Base-by-base conservation (phyloP, 495 filamentous ascomycete species). In the Annulohypoxylon stygium region DNA sequence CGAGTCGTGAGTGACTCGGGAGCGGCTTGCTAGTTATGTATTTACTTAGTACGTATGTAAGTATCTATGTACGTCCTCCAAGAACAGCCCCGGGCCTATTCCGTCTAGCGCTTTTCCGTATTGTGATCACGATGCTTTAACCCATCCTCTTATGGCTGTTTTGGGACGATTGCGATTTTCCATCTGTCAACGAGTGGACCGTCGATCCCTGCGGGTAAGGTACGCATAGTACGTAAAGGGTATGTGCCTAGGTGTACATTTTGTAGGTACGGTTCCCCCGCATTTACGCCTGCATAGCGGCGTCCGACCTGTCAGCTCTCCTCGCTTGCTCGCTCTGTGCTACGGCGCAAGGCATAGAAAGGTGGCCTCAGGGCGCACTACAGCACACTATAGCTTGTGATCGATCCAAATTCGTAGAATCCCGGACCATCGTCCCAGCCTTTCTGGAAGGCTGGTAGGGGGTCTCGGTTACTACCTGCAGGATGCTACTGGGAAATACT, bases 51-150 rank as follows among this genome's bases (percentile, higher is more conserved):
- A 30, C 39, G 14, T 43, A n/a, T 43, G 67, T 62, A 70, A 37
- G 59, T 43, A 53, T 34, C 37, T 70, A 70, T 69, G 66, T 69
- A 63, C 57, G 64, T 39, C 41, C 53, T 68, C 25, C 26, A 47
- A 64, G 18, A 67, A 47, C 59, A 48, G 37, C 14, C 58, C 58
- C 58, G 53, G 26, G 45, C 64, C 64, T 68, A 62, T 68, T 75
- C 59, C 37, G 59, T 67, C 58, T 75, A 71, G 67, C 67, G 72
- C 63, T 58, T 47, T 61, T 53, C 72, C 43, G 59, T 47, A 71
- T 75, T 68, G 63, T 71, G 72, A 67, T 75, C 72, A 75, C 64
- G 67, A 75, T 65, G 64, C 67, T 75, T 71, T 68, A 71, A 75
- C 54, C 50, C 67, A 71, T 75, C 72, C 64, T 75, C 60, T 68